Conservation (phyloP, 2,329 filamentous ascomycete species). For the Grosmannia clavigera region DNA sequence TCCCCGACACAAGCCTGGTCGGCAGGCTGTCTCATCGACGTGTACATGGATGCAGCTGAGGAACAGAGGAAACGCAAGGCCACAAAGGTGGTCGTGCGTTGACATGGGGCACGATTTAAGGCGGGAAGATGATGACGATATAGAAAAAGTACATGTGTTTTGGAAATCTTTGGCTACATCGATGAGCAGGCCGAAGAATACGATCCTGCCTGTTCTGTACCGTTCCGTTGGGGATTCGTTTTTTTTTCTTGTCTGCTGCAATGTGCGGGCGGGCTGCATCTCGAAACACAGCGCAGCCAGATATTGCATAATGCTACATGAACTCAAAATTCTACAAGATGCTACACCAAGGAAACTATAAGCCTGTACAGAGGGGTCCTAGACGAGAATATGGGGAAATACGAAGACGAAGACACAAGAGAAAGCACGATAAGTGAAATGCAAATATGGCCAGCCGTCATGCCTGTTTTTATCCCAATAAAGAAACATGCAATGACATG, state of each 20-base stretch:
- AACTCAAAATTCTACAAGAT: not conserved
- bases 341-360: not conserved
- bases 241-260: not conserved
- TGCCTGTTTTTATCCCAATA: not conserved
- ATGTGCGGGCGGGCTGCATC: not conserved
- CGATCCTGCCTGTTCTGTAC: not conserved
- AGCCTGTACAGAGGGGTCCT: not conserved
- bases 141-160: not conserved
- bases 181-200: not conserved
- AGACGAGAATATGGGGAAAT: not conserved
- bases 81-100: not conserved
- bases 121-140: not conserved
- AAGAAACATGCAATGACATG: not conserved
- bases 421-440: not conserved
- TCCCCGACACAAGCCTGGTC: slow-evolving; percentile 96
- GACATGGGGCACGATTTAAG: not conserved
- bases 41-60: slow-evolving; percentile 81
- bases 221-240: not conserved
- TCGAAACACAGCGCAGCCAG: not conserved
- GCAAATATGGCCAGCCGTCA: not conserved
- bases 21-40: slow-evolving; percentile 81
- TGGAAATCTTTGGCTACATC: not conserved
- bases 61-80: slow-evolving; percentile 24
- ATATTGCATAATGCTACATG: not conserved
- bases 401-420: not conserved